These are phyloP conservation scores for Acmispon strigosus DNA, from an alignment of 306 rosid species.

Conservation along the genomic window DNA sequence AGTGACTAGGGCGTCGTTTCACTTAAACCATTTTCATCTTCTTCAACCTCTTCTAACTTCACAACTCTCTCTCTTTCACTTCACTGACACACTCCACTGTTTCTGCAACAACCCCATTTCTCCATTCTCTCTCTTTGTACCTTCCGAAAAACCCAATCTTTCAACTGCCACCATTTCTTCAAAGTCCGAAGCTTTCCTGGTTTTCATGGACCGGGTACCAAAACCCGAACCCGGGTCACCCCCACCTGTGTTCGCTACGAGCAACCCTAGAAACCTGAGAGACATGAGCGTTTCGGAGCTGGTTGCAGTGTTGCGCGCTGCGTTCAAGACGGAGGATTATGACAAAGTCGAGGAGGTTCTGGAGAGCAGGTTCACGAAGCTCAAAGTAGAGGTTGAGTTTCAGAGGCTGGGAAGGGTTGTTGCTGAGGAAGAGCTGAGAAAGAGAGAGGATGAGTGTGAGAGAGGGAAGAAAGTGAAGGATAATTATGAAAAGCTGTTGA, in stretches of 20 bases:
- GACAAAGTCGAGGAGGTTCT: slow-evolving; percentile 13
- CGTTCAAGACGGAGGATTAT: not conserved
- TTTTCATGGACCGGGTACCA: not conserved
- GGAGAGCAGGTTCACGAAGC: not conserved
- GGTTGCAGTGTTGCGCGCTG: not conserved
- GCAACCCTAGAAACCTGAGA: not conserved
- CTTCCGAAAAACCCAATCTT: too few species aligned
- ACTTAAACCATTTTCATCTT: too few species aligned
- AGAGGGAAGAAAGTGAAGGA: not conserved
- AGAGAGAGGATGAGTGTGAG: not conserved
- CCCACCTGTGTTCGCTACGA: not conserved
- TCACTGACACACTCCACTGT: too few species aligned
- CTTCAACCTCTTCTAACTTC: too few species aligned
- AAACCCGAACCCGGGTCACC: not conserved
- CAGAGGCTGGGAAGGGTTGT: not conserved
- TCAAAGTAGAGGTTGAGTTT: not conserved
- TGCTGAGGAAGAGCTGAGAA: not conserved
- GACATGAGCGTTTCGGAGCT: slow-evolving; percentile 5
- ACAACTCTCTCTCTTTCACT: too few species aligned
- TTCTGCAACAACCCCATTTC: too few species aligned
- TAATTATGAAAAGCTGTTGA: slow-evolving; percentile 22
- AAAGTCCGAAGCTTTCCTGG: not conserved
- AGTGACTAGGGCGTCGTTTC: too few species aligned
- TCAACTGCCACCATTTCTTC: too few species aligned
- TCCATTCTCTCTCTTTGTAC: too few species aligned